Evolutionary conservation across 345 rosid genomes (phyloP).

Genomic region (Abelmoschus esculentus): DNA sequence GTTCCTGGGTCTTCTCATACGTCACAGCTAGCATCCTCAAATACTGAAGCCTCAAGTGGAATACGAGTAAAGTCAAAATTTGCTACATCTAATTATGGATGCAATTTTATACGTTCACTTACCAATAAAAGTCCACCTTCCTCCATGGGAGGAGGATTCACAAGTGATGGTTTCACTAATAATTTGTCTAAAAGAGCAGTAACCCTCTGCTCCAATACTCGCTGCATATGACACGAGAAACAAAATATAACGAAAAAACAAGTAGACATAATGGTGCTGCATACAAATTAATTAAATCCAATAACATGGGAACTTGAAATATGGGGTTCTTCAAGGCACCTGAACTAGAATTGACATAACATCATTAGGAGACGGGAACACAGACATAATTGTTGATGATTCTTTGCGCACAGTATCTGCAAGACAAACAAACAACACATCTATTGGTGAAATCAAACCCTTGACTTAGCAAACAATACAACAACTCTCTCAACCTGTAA

Average conservation of each 20-base stretch:
- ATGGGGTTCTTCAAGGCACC: conserved; percentile 32
- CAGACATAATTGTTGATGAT: conserved; percentile 91
- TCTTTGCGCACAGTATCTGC: conserved; percentile 96
- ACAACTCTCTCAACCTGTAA: conserved; percentile 62
- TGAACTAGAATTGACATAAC: conserved; percentile 98
- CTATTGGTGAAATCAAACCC: conserved; percentile 15
- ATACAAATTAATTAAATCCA: neutral
- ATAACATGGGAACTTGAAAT: conserved; percentile 4
- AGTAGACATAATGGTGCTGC: neutral
- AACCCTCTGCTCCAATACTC: conserved; percentile 97
- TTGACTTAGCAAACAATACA: conserved; percentile 16
- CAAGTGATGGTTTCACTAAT: conserved; percentile 85
- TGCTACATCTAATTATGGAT: conserved; percentile 6
- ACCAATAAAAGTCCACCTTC: conserved; percentile 59
- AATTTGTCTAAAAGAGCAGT: conserved; percentile 88
- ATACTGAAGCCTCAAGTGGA: conserved; percentile 64
- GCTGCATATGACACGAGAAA: conserved; percentile 35
- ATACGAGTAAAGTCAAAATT: conserved; percentile 14
- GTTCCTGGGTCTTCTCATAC: conserved; percentile 97
- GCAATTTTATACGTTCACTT: conserved; percentile 17
- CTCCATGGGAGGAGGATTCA: conserved; percentile 74
- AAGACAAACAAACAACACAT: conserved; percentile 15
- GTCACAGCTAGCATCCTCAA: conserved; percentile 96
- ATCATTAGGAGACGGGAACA: conserved; percentile 97
- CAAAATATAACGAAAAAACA: neutral